These are phyloP conservation scores for Kazachstania taianensis DNA, from an alignment of 805 yeast species.

Conservation along the genomic window DNA sequence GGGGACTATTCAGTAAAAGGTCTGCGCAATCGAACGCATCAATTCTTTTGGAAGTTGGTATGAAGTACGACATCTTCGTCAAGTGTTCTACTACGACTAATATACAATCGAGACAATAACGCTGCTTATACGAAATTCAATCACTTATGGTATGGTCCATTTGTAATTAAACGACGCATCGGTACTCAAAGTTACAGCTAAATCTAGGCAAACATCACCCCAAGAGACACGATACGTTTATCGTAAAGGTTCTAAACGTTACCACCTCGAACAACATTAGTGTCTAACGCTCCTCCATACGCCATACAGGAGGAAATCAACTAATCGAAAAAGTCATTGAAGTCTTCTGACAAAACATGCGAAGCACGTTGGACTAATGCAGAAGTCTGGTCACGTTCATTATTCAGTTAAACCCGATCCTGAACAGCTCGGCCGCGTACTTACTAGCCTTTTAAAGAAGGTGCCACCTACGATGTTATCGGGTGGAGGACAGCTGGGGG, in stretches of 20 bases:
- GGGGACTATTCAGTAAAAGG: background rate
- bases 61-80: background rate
- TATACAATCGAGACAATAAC: background rate
- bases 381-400: slow-evolving; percentile 3
- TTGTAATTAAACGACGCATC: background rate
- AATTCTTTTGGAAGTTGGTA: background rate
- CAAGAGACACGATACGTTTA: too few species aligned
- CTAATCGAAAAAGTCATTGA: background rate
- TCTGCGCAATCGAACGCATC: background rate
- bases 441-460: background rate
- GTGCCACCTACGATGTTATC: background rate
- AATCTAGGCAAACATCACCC: background rate
- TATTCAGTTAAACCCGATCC: too few species aligned
- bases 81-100: slow-evolving; percentile 1
- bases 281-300: background rate
- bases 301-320: background rate
- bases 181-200: background rate
- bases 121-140: slow-evolving; percentile 1
- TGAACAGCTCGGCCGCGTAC: background rate
- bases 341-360: background rate
- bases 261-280: background rate
- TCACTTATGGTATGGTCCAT: slow-evolving; percentile 4
- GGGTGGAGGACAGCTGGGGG: background rate
- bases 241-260: background rate
- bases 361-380: slow-evolving; percentile 1